These are phyloP conservation scores for Salix udensis DNA, from an alignment of 345 rosid species.

Conservation along the genomic window DNA sequence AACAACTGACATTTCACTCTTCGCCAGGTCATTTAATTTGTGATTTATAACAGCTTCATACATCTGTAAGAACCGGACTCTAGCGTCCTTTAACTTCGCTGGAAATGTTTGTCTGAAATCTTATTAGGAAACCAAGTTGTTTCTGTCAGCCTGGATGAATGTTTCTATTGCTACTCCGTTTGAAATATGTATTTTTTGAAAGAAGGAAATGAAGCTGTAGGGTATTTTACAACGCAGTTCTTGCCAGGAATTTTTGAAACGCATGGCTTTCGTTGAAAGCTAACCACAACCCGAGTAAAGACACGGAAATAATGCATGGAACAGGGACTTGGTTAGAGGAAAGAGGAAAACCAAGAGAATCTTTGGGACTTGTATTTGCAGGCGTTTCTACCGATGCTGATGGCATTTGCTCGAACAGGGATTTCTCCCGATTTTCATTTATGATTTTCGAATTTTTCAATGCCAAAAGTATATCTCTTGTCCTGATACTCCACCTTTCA, in stretches of 20 bases:
- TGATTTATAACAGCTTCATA: conserved; percentile 20
- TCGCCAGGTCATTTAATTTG: conserved; percentile 18
- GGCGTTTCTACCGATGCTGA: not conserved
- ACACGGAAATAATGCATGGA: not conserved
- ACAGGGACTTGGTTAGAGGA: not conserved
- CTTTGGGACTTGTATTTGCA: not conserved
- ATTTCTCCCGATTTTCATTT: no score
- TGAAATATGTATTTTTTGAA: not conserved
- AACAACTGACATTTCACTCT: conserved; percentile 25
- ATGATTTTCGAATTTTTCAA: not conserved
- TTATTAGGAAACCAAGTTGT: not conserved
- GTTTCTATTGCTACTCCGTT: not conserved
- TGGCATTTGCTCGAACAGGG: not conserved
- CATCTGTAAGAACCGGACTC: conserved; percentile 3
- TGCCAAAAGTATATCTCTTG: not conserved
- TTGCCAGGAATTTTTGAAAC: not conserved
- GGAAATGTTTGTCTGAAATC: conserved; percentile 1
- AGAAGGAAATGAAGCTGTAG: not conserved
- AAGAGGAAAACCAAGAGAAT: not conserved
- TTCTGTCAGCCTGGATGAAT: not conserved
- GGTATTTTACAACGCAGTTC: not conserved
- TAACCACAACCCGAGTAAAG: not conserved
- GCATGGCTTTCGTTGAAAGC: not conserved
- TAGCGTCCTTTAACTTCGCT: conserved; percentile 4
- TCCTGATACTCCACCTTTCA: not conserved